Base-by-base conservation (phyloP, 2,329 filamentous ascomycete species). In the Talaromyces sp. region DNA sequence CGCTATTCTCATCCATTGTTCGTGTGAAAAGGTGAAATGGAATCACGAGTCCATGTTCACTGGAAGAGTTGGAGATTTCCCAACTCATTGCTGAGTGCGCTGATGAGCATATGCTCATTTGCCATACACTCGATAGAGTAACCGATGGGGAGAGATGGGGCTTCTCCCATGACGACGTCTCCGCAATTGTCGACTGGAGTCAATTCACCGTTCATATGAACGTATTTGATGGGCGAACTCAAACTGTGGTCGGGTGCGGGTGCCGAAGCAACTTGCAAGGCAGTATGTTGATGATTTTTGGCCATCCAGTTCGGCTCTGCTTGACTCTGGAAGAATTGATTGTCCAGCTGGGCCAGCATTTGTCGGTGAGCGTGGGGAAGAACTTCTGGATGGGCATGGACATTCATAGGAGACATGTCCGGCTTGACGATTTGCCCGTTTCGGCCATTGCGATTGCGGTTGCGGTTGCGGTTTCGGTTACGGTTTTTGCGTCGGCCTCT, bases 161-260 rank as follows among this genome's bases (percentile, higher is more conserved):
- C 64, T 59, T 65, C 64, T 19, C 64, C 59, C 64, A 65, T 65
- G 19, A 62, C 29, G 34, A 65, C 25, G n/a, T 65, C 64, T 13
- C 59, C 64, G 15, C 61, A 43, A 31, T 45, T n/a, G 31, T 65
- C 64, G 27, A 65, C 36, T 43, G 53, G 36, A 31, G 58, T 65
- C 6, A 29, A 34, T 38, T 58, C 29, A 38, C 64, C 58, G 19
- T 65, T 51, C 29, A 58, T 58, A 27, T 65, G 36, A 31, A 47
- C 53, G 45, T 63, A 45, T 25, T 36, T 54, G 49, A 56, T 22
- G 40, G 45, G 59, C 40, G 60, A 40, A 53, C 38, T 58, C 58
- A 49, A 62, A 13, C 47, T 54, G 34, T 17, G 17, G 17, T 56
- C 38, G 43, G 40, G 38, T 49, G 53, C 38, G 43, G 40, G 40